Evolutionary conservation across 805 yeast species (phyloP).

Genomic region (Cyberlindnera lachancei): DNA sequence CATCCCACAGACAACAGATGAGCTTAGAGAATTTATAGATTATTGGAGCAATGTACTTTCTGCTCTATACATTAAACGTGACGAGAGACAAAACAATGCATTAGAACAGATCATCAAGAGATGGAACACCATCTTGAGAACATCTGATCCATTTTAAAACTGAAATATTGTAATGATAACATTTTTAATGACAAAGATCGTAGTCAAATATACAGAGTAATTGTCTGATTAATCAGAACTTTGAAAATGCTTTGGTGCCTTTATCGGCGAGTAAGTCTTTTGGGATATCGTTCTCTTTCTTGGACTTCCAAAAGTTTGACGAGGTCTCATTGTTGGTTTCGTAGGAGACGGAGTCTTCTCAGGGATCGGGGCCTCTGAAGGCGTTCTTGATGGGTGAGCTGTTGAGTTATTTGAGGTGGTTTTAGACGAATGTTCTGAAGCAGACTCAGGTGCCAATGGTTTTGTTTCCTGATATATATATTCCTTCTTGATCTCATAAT

Average conservation of each 20-base stretch:
- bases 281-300: conserved; percentile 17
- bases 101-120: conserved; percentile 25
- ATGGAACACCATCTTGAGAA: conserved; percentile 24
- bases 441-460: no score
- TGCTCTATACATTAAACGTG: conserved; percentile 34
- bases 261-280: conserved; percentile 17
- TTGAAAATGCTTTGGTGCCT: conserved; percentile 16
- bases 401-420: no score
- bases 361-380: not conserved
- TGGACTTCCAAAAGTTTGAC: conserved; percentile 17
- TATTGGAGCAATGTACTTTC: conserved; percentile 46
- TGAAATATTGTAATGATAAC: no score
- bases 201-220: no score
- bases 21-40: conserved; percentile 32
- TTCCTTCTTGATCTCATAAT: conserved; percentile 4
- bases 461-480: no score
- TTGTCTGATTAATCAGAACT: not conserved
- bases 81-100: conserved; percentile 23
- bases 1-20: conserved; percentile 25
- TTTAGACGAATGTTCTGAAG: no score
- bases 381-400: no score
- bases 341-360: not conserved
- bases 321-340: not conserved
- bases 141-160: no score
- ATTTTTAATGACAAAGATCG: no score